Percentiles rank a stretch among this genome's conserved stretches.
Conservation (phyloP, 2,329 filamentous ascomycete genomes). For the Pseudogymnoascus sp. region DNA sequence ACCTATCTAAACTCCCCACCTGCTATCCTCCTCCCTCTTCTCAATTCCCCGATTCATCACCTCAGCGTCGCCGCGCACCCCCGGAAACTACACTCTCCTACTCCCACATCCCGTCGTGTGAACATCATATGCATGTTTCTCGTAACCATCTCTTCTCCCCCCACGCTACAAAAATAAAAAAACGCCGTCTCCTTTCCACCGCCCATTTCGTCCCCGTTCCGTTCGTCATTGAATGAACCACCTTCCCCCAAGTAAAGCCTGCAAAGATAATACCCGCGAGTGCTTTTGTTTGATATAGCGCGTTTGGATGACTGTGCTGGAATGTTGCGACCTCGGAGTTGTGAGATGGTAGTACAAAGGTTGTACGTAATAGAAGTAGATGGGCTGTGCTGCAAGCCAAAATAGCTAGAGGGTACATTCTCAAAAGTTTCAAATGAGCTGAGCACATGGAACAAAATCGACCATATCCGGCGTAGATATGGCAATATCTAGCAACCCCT, state of each 20-base stretch:
- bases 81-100: background rate
- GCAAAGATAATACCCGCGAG: background rate
- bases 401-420: background rate
- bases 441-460: background rate
- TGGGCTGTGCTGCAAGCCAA: background rate
- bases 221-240: background rate
- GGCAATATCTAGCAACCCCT: background rate
- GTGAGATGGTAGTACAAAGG: background rate
- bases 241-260: background rate
- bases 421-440: background rate
- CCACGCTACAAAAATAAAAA: background rate
- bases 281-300: background rate
- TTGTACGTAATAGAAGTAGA: background rate
- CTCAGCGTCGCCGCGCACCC: background rate
- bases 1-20: background rate
- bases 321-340: background rate
- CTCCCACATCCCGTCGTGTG: background rate
- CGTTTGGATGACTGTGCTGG: background rate
- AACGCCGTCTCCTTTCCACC: background rate
- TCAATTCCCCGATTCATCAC: background rate
- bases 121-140: conserved; percentile 4
- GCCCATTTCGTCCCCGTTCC: background rate
- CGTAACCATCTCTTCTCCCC: background rate
- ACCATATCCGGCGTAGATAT: background rate
- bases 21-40: background rate